phyloP scores from a whole-genome alignment of 805 yeast species.

The Kuraishia cidri region DNA sequence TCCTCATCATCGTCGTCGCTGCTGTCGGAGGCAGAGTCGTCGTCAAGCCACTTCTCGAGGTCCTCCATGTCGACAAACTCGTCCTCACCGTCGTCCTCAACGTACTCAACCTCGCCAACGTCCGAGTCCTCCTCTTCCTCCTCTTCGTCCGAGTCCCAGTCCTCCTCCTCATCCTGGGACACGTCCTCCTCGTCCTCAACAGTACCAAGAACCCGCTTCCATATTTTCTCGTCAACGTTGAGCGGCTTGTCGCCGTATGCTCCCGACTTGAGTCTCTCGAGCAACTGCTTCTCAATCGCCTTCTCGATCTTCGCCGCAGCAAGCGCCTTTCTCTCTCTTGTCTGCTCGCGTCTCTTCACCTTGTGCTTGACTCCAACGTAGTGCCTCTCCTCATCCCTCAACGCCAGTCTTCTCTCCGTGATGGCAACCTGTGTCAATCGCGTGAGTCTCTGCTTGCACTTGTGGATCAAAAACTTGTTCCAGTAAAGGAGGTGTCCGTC shows the following conservation, averaged over 20 bases:
- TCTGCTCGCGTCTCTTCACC: constrained; percentile 89
- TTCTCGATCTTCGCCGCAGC: constrained; percentile 96
- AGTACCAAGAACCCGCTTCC: constrained; percentile 86
- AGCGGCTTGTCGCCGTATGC: constrained; percentile 98
- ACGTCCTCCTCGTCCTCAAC: constrained; percentile 55
- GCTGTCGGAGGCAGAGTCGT: constrained; percentile 19
- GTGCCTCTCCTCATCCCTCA: constrained; percentile 87
- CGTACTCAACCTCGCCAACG: constrained; percentile 79
- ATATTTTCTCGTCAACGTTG: constrained; percentile 90
- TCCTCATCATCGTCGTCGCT: constrained; percentile 28
- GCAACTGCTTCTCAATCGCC: constrained; percentile 90
- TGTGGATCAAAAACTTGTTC: constrained; percentile 86
- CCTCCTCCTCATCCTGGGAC: constrained; percentile 49
- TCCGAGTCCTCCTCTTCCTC: constrained; percentile 46
- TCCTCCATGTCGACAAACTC: constrained; percentile 91
- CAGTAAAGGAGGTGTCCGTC: constrained; percentile 85
- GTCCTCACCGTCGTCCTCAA: constrained; percentile 83
- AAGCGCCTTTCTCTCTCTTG: constrained; percentile 92
- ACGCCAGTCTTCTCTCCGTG: constrained; percentile 87
- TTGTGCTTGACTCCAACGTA: constrained; percentile 90
- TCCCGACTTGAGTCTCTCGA: constrained; percentile 93
- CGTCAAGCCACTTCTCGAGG: constrained; percentile 78
- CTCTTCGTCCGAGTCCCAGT: constrained; percentile 35
- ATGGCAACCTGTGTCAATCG: constrained; percentile 92
- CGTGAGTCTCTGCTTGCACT: constrained; percentile 93